phyloP scores from a whole-genome alignment of 306 rosid species.

The Mucuna pruriens region DNA sequence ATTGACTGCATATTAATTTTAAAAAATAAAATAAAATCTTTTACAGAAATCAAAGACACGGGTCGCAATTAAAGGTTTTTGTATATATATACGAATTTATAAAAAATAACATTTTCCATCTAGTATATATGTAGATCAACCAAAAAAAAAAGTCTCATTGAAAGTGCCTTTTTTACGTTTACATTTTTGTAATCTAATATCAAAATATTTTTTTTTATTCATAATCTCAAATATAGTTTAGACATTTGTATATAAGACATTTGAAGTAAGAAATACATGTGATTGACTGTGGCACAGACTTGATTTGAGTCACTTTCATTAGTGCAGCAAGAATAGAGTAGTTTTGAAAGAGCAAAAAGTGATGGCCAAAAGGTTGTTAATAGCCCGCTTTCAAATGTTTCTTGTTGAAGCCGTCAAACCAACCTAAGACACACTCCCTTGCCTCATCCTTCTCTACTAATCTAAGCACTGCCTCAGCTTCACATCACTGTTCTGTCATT shows the following conservation, averaged over 20 bases:
- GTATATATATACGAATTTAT: too few relatives aligned
- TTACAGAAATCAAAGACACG: too few relatives aligned
- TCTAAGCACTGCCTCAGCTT: slow-evolving; percentile 24
- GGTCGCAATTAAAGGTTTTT: too few relatives aligned
- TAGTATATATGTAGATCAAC: too few relatives aligned
- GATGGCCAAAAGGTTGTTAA: slow-evolving; percentile 43
- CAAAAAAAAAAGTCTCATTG: too few relatives aligned
- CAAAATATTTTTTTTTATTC: background rate
- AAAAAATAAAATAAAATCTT: too few relatives aligned
- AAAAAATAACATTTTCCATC: too few relatives aligned
- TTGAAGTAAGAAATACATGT: background rate
- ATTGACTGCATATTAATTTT: too few relatives aligned
- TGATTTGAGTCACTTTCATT: slow-evolving; percentile 35
- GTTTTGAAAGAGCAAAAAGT: slow-evolving; percentile 19
- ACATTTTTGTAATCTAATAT: background rate
- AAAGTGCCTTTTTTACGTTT: background rate
- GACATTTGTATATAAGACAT: background rate
- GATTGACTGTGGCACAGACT: background rate
- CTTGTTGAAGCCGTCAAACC: slow-evolving; percentile 56
- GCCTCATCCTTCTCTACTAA: slow-evolving; percentile 20
- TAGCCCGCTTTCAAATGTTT: slow-evolving; percentile 49
- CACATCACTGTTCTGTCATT: slow-evolving; percentile 28
- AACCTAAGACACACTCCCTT: slow-evolving; percentile 33
- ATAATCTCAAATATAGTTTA: slow-evolving; percentile 21
- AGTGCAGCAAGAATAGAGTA: background rate